A percentile compares a stretch with the other conserved stretches of the same genome.
Conservation (phyloP, 164 flowering plant species). For the Annona squamosa region DNA sequence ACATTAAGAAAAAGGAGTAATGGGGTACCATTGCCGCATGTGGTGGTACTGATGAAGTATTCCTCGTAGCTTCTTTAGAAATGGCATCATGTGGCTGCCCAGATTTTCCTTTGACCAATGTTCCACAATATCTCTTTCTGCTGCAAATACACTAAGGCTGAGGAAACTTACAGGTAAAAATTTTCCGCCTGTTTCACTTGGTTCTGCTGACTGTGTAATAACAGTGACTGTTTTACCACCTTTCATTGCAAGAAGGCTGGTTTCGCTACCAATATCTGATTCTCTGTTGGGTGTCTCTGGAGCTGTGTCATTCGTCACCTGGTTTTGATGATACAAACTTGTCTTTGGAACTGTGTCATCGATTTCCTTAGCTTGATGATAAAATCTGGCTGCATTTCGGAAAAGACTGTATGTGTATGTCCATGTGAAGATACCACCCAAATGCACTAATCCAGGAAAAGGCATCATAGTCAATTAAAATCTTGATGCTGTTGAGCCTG, state of each 20-base stretch:
- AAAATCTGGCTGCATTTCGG: conserved; percentile 29
- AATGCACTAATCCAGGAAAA: conserved; percentile 32
- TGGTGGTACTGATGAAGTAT: conserved; percentile 58
- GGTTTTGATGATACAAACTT: conserved; percentile 21
- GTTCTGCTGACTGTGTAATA: too few species aligned
- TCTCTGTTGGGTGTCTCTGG: conserved; percentile 41
- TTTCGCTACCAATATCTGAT: conserved; percentile 29
- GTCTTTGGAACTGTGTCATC: conserved; percentile 16
- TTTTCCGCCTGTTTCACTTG: neutral
- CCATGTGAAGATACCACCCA: conserved; percentile 92
- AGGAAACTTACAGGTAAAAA: neutral
- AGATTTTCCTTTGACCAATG: neutral
- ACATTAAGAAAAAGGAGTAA: neutral
- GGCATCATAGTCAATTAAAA: neutral
- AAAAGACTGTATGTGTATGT: conserved; percentile 66
- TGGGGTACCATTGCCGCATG: conserved; percentile 55
- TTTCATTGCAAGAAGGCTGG: conserved; percentile 43
- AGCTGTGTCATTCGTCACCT: conserved; percentile 11
- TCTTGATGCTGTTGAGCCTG: neutral
- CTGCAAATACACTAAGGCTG: neutral
- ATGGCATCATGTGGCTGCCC: conserved; percentile 6
- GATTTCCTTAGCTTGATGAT: conserved; percentile 21
- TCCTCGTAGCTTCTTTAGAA: conserved; percentile 27
- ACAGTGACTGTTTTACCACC: too few species aligned
- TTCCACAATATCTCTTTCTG: conserved; percentile 10